Evolutionary conservation across 306 rosid species (phyloP), one percentile per base, ranked within the genome.

Genomic region (Benincasa hispida): DNA sequence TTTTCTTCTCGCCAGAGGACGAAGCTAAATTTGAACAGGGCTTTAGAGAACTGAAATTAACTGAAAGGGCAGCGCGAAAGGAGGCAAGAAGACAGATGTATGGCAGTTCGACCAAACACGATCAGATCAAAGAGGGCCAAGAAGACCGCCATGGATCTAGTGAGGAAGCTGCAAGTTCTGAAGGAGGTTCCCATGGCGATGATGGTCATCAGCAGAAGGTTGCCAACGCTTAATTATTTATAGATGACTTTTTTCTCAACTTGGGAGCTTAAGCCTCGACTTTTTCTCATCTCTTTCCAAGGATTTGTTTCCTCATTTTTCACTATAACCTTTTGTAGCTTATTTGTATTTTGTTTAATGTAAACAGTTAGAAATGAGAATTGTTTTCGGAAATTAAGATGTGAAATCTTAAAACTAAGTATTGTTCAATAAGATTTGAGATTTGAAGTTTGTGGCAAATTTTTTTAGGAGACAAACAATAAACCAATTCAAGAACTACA

Each of bases 11-110:
- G 14, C 95, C 92, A 0, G 92, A 91, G 84, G 93, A 83, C 53
- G 98, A 93, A 84, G 79, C 83, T 19, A 86, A 86, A 84, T 82
- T 94, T 5, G 91, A 89, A 76, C 85, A 85, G 70, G 86, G 85
- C 69, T 94, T 91, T 54, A 77, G 85, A 86, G 88, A 89, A n/a
- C 68, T 89, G 76, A 89, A 79, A 82, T 81, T 91, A 50, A 68
- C 88, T 1, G 91, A 93, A 82, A 87, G 87, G 84, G 87, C 79
- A 35, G 88, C 87, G 2, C 88, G 83, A 6, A 85, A 86, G 82
- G 97, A 91, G 72, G 56, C 84, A 24, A 87, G 88, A 83, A 86
- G 85, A 83, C 81, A 81, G 74, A 69, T 87, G 85, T 82, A 57
- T 24, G 83, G 82, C 24, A 86, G 81, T 77, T 81, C 83, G 4